Percentiles rank a stretch among this genome's conserved stretches.
These are phyloP conservation scores for Colletotrichum shisoi DNA, from an alignment of 2,329 filamentous ascomycete genomes.

Conservation along the genomic window DNA sequence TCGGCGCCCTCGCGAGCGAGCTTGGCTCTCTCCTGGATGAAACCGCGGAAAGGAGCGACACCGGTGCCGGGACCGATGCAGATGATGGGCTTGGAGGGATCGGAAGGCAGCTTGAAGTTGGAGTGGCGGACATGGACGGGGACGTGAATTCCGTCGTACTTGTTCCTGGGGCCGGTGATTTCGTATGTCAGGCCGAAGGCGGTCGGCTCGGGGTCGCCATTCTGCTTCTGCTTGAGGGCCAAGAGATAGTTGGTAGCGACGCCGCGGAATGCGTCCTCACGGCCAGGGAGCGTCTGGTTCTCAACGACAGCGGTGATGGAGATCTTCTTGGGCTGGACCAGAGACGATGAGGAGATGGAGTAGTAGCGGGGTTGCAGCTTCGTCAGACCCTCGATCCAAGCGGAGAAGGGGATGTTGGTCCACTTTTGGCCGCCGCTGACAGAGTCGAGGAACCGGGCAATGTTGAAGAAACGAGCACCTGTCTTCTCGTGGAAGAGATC, in stretches of 20 bases:
- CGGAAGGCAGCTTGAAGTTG: slow-evolving; percentile 98
- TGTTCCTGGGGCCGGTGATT: slow-evolving; percentile 89
- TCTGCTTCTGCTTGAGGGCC: slow-evolving; percentile 95
- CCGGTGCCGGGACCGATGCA: slow-evolving; percentile 97
- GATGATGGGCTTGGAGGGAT: slow-evolving; percentile 91
- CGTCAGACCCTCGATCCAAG: slow-evolving; percentile 89
- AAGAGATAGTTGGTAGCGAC: slow-evolving; percentile 97
- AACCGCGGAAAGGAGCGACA: slow-evolving; percentile 94
- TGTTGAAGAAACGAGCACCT: slow-evolving; percentile 82
- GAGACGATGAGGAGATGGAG: slow-evolving; percentile 96
- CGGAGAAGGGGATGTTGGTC: slow-evolving; percentile 87
- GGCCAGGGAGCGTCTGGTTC: slow-evolving; percentile 77
- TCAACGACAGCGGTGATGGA: slow-evolving; percentile 96
- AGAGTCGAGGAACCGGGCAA: slow-evolving; percentile 80
- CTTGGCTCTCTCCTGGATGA: slow-evolving; percentile 90
- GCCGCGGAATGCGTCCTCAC: slow-evolving; percentile 82
- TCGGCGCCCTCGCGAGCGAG: slow-evolving; percentile 80
- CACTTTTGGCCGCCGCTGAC: slow-evolving; percentile 79
- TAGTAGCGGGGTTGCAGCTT: slow-evolving; percentile 99
- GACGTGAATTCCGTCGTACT: slow-evolving; percentile 94
- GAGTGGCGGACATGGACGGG: slow-evolving; percentile 97
- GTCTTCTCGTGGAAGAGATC: slow-evolving; percentile 93
- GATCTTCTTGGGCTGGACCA: slow-evolving; percentile 93
- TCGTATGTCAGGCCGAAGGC: slow-evolving; percentile 86
- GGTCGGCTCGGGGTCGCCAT: slow-evolving; percentile 82